phyloP scores from a whole-genome alignment of 2,329 filamentous ascomycete species.

The Sporothrix dimorphospora region DNA sequence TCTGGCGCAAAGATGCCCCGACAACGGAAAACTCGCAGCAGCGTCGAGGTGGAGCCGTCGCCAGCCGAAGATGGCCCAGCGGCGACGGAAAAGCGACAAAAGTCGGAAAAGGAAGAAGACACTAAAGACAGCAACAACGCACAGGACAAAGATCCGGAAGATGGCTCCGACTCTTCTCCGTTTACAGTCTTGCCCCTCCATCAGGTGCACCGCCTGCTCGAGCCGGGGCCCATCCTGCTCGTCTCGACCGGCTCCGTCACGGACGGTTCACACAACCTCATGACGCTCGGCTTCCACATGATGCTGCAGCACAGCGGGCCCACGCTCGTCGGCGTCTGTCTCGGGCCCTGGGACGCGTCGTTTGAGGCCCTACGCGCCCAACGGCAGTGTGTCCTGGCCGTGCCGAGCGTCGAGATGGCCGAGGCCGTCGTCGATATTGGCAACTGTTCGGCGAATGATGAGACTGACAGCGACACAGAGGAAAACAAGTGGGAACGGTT shows the following conservation, averaged over 20 bases:
- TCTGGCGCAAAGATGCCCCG: constrained; percentile 22
- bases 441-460: constrained; percentile 1
- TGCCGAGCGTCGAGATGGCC: constrained; percentile 31
- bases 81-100: background rate
- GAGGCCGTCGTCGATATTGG: constrained; percentile 34
- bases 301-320: constrained; percentile 44
- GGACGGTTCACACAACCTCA: constrained; percentile 42
- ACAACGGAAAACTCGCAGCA: background rate
- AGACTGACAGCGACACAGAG: background rate
- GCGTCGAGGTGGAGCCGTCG: background rate
- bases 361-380: constrained; percentile 39
- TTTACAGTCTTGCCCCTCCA: constrained; percentile 35
- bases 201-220: constrained; percentile 42
- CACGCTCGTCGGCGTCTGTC: constrained; percentile 40
- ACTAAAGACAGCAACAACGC: background rate
- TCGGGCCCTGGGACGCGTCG: constrained; percentile 43
- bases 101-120: background rate
- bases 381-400: constrained; percentile 42
- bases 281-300: constrained; percentile 47
- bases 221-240: constrained; percentile 43
- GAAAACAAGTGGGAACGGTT: background rate
- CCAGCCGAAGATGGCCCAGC: background rate
- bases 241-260: constrained; percentile 41
- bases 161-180: background rate
- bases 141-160: too few species aligned